These are phyloP conservation scores for Yamadazyma buinensis DNA, from an alignment of 1,139 yeast genomes.

Conservation along the genomic window DNA sequence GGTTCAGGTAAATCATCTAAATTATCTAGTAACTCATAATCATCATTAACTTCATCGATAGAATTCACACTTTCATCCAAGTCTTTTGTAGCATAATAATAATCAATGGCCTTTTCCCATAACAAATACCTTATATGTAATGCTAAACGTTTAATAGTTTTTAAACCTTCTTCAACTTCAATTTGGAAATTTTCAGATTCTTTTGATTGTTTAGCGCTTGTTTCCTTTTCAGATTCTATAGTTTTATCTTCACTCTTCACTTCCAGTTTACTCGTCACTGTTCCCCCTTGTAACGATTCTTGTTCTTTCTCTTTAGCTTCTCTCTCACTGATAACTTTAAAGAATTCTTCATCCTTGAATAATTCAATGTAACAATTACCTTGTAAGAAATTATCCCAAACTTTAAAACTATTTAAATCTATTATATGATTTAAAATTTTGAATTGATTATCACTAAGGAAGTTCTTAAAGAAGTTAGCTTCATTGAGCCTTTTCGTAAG, in stretches of 20 bases:
- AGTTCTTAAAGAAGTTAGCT: constrained; percentile 51
- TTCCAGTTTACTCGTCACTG: neutral
- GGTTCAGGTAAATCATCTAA: constrained; percentile 20
- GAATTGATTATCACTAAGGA: constrained; percentile 60
- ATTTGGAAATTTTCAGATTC: constrained; percentile 16
- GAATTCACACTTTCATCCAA: constrained; percentile 24
- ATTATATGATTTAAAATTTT: constrained; percentile 47
- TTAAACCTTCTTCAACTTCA: constrained; percentile 46
- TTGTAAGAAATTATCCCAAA: constrained; percentile 54
- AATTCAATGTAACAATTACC: constrained; percentile 46
- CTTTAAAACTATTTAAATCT: constrained; percentile 22
- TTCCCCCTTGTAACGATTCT: constrained; percentile 8
- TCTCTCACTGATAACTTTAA: constrained; percentile 1
- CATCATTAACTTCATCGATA: constrained; percentile 35
- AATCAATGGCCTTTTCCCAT: constrained; percentile 73
- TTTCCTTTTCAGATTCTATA: constrained; percentile 8
- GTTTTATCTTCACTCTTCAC: constrained; percentile 6
- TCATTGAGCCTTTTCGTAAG: constrained; percentile 48
- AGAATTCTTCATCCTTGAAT: constrained; percentile 10
- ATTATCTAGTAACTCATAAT: constrained; percentile 35
- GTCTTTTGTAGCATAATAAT: constrained; percentile 31
- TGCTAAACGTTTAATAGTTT: constrained; percentile 52
- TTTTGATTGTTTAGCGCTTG: constrained; percentile 10
- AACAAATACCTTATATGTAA: constrained; percentile 63
- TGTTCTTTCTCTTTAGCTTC: constrained; percentile 10